These are phyloP conservation scores for Metarhizium brunneum DNA, from an alignment of 2,329 filamentous ascomycete genomes.

Conservation along the genomic window DNA sequence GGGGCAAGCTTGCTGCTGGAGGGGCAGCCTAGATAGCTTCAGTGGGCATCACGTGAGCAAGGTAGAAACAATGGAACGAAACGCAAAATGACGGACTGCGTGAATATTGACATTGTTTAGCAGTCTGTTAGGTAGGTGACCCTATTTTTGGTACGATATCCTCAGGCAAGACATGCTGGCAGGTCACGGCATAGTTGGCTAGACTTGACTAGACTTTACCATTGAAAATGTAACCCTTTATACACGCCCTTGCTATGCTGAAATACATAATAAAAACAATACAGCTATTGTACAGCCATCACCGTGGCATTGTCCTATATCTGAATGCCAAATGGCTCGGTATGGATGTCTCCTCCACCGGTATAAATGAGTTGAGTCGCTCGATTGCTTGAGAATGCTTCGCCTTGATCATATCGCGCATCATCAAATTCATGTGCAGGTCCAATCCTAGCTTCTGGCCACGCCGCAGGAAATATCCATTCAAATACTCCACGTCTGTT, in stretches of 20 bases:
- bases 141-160: too few species aligned
- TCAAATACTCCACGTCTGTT: constrained; percentile 77
- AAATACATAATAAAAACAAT: not conserved
- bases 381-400: constrained; percentile 38
- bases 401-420: constrained; percentile 64
- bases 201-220: too few species aligned
- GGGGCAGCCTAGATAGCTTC: constrained; percentile 6
- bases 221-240: not conserved
- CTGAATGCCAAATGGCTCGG: constrained; percentile 13
- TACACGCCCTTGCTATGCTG: constrained; percentile 8
- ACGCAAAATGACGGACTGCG: not conserved
- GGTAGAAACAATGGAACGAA: not conserved
- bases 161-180: not conserved
- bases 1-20: constrained; percentile 6
- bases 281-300: not conserved
- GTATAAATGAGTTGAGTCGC: constrained; percentile 23
- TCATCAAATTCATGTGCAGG: constrained; percentile 62
- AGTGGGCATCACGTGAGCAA: constrained; percentile 11
- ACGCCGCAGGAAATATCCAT: constrained; percentile 74
- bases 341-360: constrained; percentile 25
- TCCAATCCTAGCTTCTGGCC: constrained; percentile 66
- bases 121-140: too few species aligned
- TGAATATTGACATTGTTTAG: too few species aligned
- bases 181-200: not conserved
- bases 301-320: constrained; percentile 11